Conservation (phyloP, 495 filamentous ascomycete genomes). For the Talaromyces liani region DNA sequence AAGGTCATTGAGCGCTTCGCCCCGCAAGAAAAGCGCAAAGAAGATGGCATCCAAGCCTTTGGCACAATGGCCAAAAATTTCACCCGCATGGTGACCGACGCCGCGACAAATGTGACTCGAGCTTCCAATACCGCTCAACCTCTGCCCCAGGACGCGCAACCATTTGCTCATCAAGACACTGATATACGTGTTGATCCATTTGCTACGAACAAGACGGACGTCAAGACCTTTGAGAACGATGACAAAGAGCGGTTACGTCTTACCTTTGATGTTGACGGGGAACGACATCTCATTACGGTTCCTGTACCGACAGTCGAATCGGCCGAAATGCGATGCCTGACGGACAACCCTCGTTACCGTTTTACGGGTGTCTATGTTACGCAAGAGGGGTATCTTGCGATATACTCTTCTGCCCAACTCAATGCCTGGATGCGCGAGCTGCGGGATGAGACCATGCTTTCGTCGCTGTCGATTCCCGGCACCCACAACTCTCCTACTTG, state of each 20-base stretch:
- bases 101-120: constrained; percentile 31
- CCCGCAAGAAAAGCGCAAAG: constrained; percentile 36
- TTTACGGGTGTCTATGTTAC: constrained; percentile 71
- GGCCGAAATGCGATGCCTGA: constrained; percentile 46
- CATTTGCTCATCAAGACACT: constrained; percentile 49
- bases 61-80: constrained; percentile 41
- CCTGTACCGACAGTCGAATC: constrained; percentile 49
- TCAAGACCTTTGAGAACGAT: constrained; percentile 34
- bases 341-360: constrained; percentile 47
- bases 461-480: constrained; percentile 82
- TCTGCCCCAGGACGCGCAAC: constrained; percentile 40
- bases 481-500: constrained; percentile 91
- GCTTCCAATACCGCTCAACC: constrained; percentile 27
- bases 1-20: constrained; percentile 69
- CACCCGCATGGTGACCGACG: constrained; percentile 35
- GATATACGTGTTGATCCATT: constrained; percentile 53
- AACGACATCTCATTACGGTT: constrained; percentile 54
- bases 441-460: constrained; percentile 59
- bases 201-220: constrained; percentile 45
- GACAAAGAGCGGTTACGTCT: constrained; percentile 52
- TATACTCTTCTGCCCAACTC: constrained; percentile 68
- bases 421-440: constrained; percentile 76
- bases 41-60: constrained; percentile 35
- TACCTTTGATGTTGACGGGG: constrained; percentile 52
- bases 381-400: constrained; percentile 55